Evolutionary conservation across 257 asterid genomes (phyloP), one percentile per base, ranked within the genome.

Genomic region (Striga asiatica): DNA sequence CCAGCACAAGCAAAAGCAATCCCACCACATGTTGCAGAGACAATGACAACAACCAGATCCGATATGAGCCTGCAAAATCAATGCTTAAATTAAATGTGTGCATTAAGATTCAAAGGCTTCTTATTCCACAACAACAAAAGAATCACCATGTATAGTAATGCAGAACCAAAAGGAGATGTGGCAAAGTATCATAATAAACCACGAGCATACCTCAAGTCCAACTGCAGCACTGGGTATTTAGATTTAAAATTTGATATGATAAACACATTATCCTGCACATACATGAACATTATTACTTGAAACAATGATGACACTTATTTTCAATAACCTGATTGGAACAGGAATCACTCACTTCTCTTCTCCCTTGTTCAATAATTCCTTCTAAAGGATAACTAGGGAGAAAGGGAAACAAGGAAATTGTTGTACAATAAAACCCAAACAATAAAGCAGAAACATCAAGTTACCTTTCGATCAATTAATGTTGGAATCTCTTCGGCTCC

Each of bases 11-110:
- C 87, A 78, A 84, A 91, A 63, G 81, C 71, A 54, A 91, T 91
- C 72, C 98, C 98, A 68, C 95, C 98, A 69, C 66, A 79, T 53
- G 98, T 95, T 72, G 98, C 98, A 75, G 98, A 91, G 72, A 91
- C 98, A 69, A 80, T 79, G 68, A 88, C 83, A 60, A 91, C 95
- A 76, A 91, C 98, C 88, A 91, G 77, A 77, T 91, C 98, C 23
- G 98, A 91, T 42, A 91, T 91, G 49, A 91, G 78, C 94, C 98
- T 91, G 72, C 73, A 80, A 60, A 54, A 67, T 54, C 25, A 29
- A 29, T 5, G 3, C 9, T 5, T 1, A 29, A 5, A 12, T 9
- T 24, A 18, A 11, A 28, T 10, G n/a, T n/a, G n/a, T n/a, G n/a
- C n/a, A 17, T 8, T 12, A 22, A 17, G 18, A 16, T 17, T 34